Conservation (phyloP, 371 early-diverging fungal genomes). For the Mucor indicus region DNA sequence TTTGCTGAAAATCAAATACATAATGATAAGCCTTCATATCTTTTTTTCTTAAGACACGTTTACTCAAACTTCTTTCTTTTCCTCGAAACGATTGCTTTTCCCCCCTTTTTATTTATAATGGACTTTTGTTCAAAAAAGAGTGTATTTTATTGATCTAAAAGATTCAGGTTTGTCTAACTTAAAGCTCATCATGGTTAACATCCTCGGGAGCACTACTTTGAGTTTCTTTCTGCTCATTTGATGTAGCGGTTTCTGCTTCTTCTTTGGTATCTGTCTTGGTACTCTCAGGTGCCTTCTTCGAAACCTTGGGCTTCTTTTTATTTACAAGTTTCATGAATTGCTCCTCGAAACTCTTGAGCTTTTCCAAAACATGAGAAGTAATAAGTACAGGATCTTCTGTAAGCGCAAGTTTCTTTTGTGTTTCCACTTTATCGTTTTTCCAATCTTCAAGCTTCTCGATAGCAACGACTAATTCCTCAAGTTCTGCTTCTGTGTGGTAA, state of each 20-base stretch:
- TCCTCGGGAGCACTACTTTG: no score
- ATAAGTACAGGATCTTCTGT: constrained; percentile 67
- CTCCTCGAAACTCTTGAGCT: constrained; percentile 46
- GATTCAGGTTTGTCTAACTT: no score
- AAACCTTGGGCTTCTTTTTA: constrained; percentile 59
- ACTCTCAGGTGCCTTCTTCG: constrained; percentile 5
- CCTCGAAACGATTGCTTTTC: no score
- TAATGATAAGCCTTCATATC: no score
- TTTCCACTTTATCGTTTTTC: constrained; percentile 56
- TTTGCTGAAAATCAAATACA: no score
- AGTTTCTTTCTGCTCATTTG: constrained; percentile 1
- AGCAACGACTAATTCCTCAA: constrained; percentile 44
- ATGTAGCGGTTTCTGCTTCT: not conserved
- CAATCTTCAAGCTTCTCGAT: constrained; percentile 57
- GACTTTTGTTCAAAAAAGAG: no score
- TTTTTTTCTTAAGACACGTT: no score
- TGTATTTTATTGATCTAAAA: no score
- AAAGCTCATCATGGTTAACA: no score
- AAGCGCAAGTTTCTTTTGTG: constrained; percentile 58
- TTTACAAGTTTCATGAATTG: constrained; percentile 49
- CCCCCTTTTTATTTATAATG: no score
- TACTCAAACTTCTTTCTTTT: no score
- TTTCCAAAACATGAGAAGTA: constrained; percentile 50
- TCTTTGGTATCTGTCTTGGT: constrained; percentile 5
- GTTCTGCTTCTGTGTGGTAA: constrained; percentile 62